These are phyloP conservation scores for Xylaria curta DNA, from an alignment of 495 filamentous ascomycete genomes.

Conservation along the genomic window DNA sequence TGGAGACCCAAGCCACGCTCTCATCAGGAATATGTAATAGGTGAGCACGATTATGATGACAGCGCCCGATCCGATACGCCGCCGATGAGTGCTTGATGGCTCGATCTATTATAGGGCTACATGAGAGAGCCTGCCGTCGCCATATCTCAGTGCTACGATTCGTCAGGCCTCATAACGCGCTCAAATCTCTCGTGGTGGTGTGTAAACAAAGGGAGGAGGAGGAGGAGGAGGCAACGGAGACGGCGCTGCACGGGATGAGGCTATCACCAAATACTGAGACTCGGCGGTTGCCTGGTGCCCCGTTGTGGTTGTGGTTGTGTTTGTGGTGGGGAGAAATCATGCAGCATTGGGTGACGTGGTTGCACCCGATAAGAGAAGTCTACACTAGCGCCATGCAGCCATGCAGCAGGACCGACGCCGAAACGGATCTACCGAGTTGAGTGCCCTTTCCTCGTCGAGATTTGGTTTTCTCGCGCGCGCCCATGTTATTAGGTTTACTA, in stretches of 20 bases:
- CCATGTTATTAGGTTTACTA: neutral
- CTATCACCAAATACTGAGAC: conserved; percentile 15
- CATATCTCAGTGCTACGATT: neutral
- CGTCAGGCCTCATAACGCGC: neutral
- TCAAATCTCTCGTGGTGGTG: conserved; percentile 3
- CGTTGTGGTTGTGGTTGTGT: neutral
- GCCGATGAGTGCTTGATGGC: neutral
- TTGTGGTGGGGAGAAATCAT: conserved; percentile 26
- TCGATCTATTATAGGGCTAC: conserved; percentile 16
- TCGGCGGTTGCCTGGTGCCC: conserved; percentile 11
- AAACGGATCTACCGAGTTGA: neutral
- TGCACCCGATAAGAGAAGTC: conserved; percentile 34
- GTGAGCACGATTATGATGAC: neutral
- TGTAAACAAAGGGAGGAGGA: neutral
- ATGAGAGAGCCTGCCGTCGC: neutral
- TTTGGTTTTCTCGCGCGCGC: neutral
- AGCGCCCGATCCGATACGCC: conserved; percentile 15
- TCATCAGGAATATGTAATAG: conserved; percentile 11
- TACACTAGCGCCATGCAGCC: neutral
- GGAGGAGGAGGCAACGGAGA: neutral
- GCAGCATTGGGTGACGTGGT: conserved; percentile 41
- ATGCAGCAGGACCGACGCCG: neutral
- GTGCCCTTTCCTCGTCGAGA: neutral
- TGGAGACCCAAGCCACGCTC: neutral
- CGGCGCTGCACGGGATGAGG: conserved; percentile 18